Base-by-base conservation (phyloP, 2,329 filamentous ascomycete genomes). In the Penicillium sumatraense region DNA sequence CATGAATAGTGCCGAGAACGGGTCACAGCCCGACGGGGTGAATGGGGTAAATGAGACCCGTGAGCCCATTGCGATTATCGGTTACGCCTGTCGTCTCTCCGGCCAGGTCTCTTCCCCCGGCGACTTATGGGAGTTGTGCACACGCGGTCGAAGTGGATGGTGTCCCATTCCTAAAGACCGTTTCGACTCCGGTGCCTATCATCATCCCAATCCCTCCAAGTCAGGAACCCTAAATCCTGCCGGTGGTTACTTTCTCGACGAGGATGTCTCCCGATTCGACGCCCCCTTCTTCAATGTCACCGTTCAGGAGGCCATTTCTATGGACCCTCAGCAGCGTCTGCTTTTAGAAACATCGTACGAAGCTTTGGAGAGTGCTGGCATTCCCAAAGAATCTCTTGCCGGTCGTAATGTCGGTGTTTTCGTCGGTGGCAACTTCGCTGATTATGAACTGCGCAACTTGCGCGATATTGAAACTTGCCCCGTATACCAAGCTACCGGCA, bases 331-430 rank as follows among this genome's bases (percentile, higher is more conserved):
- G 41, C 61, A 66, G 49, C 63, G 65, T 9, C 36, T 68, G n/a
- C 51, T 66, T 23, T 49, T 69, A 3, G 66, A 69, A 41, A 60
- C 56, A 36, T 51, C 64, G 7, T 69, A 60, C 41, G 65, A 68
- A 58, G 65, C 64, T 45, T 65, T 68, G 54, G 65, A 68, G 54
- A 68, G 60, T 63, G 65, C 63, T 52, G 64, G 64, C 38, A 65
- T 68, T 53, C 64, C 65, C 47, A 67, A 64, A 56, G 64, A 68
- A 33, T 59, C 42, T n/a, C 46, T 66, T 14, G 57, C 63, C 3
- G 62, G 62, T 5, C 58, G 57, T 10, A 59, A 65, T 9, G 61
- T 66, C 10, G 62, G 65, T 16, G 63, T 66, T 9, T 67, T 65
- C 50, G 49, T 59, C 4, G 63, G 62, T 14, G 58, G 59, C 5